A percentile compares a stretch with the other conserved stretches of the same genome.
phyloP scores from a whole-genome alignment of 495 filamentous ascomycete species.

The Schizothecium vesticola region DNA sequence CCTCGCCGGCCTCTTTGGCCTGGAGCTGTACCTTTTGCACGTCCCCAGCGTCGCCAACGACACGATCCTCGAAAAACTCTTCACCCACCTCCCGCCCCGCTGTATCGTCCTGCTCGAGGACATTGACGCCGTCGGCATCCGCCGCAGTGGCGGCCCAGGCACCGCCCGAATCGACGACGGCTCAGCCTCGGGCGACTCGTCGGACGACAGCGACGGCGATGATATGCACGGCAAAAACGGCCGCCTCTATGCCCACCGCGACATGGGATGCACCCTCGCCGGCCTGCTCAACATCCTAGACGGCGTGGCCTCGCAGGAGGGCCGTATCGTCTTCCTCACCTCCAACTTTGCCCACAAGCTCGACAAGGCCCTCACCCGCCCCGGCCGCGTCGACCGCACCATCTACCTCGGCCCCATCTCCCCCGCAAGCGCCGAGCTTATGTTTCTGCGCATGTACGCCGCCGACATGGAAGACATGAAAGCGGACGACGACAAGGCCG shows the following conservation, averaged over 20 bases:
- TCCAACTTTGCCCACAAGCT: slow-evolving; percentile 64
- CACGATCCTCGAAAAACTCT: slow-evolving; percentile 48
- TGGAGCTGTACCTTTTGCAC: slow-evolving; percentile 60
- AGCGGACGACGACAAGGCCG: slow-evolving; percentile 8
- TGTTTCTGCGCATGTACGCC: slow-evolving; percentile 48
- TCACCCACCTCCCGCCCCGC: slow-evolving; percentile 52
- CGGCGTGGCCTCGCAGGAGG: slow-evolving; percentile 64
- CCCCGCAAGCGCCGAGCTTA: slow-evolving; percentile 36
- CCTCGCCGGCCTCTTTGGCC: slow-evolving; percentile 57
- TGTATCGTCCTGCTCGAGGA: slow-evolving; percentile 66
- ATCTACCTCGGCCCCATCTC: slow-evolving; percentile 53
- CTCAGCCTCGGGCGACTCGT: background rate
- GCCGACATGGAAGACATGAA: slow-evolving; percentile 18
- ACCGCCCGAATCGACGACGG: slow-evolving; percentile 20
- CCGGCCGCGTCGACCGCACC: slow-evolving; percentile 63
- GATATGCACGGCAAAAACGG: slow-evolving; percentile 26
- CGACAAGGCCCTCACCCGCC: slow-evolving; percentile 61
- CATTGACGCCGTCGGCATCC: slow-evolving; percentile 56
- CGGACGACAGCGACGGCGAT: slow-evolving; percentile 20
- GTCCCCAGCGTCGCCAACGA: slow-evolving; percentile 46
- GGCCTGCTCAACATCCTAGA: slow-evolving; percentile 68
- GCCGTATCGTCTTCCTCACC: slow-evolving; percentile 70
- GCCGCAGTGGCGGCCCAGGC: slow-evolving; percentile 24
- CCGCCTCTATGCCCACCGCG: slow-evolving; percentile 10
- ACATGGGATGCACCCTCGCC: slow-evolving; percentile 48